phyloP scores from a whole-genome alignment of 163 green algal genomes.

The Scenedesmus sp. region DNA sequence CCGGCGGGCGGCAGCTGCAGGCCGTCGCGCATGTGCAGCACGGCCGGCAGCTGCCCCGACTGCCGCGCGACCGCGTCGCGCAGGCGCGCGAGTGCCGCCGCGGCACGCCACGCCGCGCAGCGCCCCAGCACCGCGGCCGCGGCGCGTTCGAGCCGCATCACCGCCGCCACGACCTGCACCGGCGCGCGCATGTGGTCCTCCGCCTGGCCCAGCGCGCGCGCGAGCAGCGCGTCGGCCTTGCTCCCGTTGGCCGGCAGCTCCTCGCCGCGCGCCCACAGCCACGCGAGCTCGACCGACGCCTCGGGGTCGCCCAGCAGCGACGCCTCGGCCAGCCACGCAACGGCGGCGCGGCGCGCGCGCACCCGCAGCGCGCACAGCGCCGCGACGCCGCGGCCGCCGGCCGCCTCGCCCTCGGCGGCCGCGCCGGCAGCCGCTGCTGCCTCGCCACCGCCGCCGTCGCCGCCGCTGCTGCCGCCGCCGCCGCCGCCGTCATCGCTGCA shows the following conservation, averaged over 20 bases:
- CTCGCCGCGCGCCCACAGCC: slow-evolving; percentile 9
- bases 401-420: too few relatives aligned
- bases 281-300: slow-evolving; percentile 6
- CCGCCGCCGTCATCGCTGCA: neutral
- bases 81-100: neutral
- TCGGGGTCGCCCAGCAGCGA: neutral
- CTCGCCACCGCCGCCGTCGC: neutral
- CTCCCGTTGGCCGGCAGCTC: neutral
- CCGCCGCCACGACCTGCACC: neutral
- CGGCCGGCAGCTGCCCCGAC: neutral
- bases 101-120: neutral
- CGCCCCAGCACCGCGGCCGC: neutral
- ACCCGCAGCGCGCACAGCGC: neutral
- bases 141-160: slow-evolving; percentile 4
- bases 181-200: neutral
- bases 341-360: neutral
- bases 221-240: neutral
- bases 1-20: neutral
- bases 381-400: neutral
- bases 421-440: neutral
- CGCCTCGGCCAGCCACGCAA: slow-evolving; percentile 7
- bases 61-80: neutral
- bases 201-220: neutral
- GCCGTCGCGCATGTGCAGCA: neutral
- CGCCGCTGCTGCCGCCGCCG: neutral